Base-by-base conservation (phyloP, 441 rosid genomes). In the Gossypium lobatum region DNA sequence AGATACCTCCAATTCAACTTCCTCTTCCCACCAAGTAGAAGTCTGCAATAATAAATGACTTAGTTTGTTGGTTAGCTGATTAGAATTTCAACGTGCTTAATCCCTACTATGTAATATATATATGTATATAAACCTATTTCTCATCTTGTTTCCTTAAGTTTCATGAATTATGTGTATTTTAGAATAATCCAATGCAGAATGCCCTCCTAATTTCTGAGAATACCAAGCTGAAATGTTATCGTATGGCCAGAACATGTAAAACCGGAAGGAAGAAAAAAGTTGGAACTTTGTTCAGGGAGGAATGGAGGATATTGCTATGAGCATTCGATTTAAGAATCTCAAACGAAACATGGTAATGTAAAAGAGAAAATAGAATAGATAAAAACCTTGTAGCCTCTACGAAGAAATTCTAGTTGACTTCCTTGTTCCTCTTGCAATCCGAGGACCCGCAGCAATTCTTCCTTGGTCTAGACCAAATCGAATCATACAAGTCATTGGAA, bases 21-120 rank as follows among this genome's bases (percentile, higher is more conserved):
- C 97, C 84, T 95, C 97, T 83, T 92, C 98, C 97, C 97, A 91
- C 97, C 97, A 92, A 20, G 97, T 95, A 50, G 97, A 85, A 64
- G 80, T 63, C 98, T 95, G 88, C 86, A 83, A 73, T 42, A 77
- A 48, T 31, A 71, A 26, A 68, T 46, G 23, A 62, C 67, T 63
- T 58, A 72, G 46, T 65, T 39, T 37, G 16, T 58, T 58, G 25
- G 2, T 59, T 28, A 7, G 21, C 6, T 34, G 10, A 62, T 34
- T 39, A 39, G 53, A 39, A 39, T 64, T 64, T 64, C 53, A 39
- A 50, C 9, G 42, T 39, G 20, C 1, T 4, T 63, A 17, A 17
- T 63, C 52, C 25, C 68, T 64, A 1, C 68, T 39, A 4, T 25
- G 11, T 17, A 37, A 37, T 17, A 37, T 59, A 25, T 5, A 25